phyloP scores from a whole-genome alignment of 1,284 basidiomycete species.

The Rhodotorula sp. region DNA sequence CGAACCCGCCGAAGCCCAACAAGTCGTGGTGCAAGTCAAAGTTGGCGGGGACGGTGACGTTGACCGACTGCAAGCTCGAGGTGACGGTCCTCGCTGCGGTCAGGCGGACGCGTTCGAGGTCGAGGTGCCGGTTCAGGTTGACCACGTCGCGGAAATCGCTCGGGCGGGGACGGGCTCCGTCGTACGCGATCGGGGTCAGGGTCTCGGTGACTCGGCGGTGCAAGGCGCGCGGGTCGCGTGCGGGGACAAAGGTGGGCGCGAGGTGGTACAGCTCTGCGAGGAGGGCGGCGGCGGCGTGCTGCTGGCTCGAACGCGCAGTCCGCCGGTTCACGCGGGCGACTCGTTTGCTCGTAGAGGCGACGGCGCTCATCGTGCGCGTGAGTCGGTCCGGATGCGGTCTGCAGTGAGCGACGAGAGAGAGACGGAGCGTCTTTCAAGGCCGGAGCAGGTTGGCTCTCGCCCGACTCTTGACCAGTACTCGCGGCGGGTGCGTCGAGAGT shows the following conservation, averaged over 20 bases:
- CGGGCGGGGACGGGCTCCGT: constrained; percentile 6
- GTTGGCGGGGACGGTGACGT: not conserved
- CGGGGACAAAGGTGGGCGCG: constrained; percentile 30
- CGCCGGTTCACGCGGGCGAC: constrained; percentile 13
- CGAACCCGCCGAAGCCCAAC: not conserved
- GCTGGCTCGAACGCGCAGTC: constrained; percentile 2
- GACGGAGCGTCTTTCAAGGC: too few relatives aligned
- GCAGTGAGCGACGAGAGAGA: not conserved
- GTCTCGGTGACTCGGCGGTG: constrained; percentile 1
- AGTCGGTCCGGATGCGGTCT: not conserved
- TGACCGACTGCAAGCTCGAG: constrained; percentile 10
- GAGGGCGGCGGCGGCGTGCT: constrained; percentile 14
- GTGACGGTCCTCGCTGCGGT: not conserved
- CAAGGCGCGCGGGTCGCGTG: not conserved
- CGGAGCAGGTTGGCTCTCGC: too few relatives aligned
- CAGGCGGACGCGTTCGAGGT: constrained; percentile 23
- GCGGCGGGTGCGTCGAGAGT: too few relatives aligned
- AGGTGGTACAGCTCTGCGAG: constrained; percentile 34
- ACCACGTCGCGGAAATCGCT: constrained; percentile 14
- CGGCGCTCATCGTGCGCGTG: not conserved
- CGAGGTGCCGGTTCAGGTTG: constrained; percentile 11
- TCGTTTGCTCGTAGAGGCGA: not conserved
- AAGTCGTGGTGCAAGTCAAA: not conserved
- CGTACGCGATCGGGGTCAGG: not conserved
- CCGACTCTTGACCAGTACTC: too few relatives aligned